These are phyloP conservation scores for Quercus phellos DNA, from an alignment of 331 rosid species.

Conservation along the genomic window DNA sequence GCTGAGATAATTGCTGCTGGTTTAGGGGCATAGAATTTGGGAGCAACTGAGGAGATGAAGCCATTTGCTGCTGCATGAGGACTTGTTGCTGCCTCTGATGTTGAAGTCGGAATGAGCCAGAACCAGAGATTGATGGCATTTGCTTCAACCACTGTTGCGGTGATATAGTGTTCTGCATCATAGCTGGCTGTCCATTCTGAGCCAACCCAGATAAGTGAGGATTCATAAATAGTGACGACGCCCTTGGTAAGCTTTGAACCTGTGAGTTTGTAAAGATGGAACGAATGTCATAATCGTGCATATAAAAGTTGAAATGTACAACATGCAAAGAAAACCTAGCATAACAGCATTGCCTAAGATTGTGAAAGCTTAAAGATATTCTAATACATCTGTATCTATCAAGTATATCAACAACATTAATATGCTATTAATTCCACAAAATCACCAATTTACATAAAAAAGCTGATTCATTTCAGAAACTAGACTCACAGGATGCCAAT, in stretches of 20 bases:
- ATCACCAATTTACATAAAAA: neutral
- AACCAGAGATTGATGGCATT: conserved; percentile 65
- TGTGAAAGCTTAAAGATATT: neutral
- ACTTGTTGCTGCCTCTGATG: conserved; percentile 62
- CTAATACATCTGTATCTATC: neutral
- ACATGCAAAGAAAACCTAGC: neutral
- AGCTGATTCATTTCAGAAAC: neutral
- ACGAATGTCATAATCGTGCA: neutral
- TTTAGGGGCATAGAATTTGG: conserved; percentile 55
- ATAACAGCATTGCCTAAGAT: neutral
- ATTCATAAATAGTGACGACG: conserved; percentile 75
- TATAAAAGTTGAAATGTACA: neutral
- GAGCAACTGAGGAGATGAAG: conserved; percentile 67
- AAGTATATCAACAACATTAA: neutral
- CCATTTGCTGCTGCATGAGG: conserved; percentile 71
- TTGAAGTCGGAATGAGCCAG: conserved; percentile 61
- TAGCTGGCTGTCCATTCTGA: conserved; percentile 80
- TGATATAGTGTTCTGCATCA: conserved; percentile 65
- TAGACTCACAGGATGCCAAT: neutral
- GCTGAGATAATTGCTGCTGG: conserved; percentile 71
- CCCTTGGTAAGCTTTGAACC: conserved; percentile 78
- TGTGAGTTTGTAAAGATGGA: conserved; percentile 24
- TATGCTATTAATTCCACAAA: neutral
- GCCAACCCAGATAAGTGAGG: conserved; percentile 71
- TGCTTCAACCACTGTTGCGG: conserved; percentile 90